phyloP scores from a whole-genome alignment of 2,329 filamentous ascomycete species.

The Ceratocystis ficicola region DNA sequence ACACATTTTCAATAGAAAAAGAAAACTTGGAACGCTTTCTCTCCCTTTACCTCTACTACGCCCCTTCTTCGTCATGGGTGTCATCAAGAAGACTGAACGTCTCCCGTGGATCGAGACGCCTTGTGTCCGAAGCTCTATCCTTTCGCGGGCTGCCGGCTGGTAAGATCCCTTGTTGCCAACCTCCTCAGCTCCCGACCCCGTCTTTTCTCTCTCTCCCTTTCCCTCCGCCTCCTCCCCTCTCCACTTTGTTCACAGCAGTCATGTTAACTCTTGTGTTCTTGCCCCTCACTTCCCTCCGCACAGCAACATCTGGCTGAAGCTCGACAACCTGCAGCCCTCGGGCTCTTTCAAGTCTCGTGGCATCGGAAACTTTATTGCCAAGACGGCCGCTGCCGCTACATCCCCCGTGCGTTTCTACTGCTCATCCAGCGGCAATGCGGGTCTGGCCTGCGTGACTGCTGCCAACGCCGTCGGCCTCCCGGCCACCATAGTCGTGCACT shows the following conservation, averaged over 20 bases:
- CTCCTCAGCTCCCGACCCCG: neutral
- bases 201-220: neutral
- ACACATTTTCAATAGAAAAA: no score
- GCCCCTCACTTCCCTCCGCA: neutral
- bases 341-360: conserved; percentile 75
- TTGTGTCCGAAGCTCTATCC: conserved; percentile 50
- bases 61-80: conserved; percentile 31
- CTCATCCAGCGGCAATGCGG: conserved; percentile 72
- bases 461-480: conserved; percentile 51
- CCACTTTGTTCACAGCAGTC: neutral
- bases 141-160: conserved; percentile 63
- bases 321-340: conserved; percentile 69
- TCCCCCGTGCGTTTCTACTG: conserved; percentile 57
- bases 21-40: neutral
- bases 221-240: neutral
- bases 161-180: conserved; percentile 30
- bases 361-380: conserved; percentile 53
- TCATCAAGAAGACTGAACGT: conserved; percentile 29
- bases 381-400: conserved; percentile 27
- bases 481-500: conserved; percentile 64
- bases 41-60: neutral
- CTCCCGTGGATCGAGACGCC: conserved; percentile 63
- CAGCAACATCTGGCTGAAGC: conserved; percentile 67
- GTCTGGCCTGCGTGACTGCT: conserved; percentile 66
- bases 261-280: neutral